phyloP scores from a whole-genome alignment of 768 basidiomycete species.

The Serendipita vermifera region DNA sequence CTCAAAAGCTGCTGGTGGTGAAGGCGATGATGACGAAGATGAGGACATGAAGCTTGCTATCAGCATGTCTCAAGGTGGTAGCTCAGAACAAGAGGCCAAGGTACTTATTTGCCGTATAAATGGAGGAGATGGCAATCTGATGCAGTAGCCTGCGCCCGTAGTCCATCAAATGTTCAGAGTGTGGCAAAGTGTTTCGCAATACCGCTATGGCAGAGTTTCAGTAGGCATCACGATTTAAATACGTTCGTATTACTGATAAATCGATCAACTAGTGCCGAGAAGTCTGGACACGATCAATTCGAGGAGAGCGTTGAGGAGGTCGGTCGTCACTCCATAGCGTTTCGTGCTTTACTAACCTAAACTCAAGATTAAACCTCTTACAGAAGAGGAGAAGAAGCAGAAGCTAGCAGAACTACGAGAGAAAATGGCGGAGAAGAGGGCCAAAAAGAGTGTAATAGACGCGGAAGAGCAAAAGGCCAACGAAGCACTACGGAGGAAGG shows the following conservation, averaged over 20 bases:
- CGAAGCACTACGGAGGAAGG: conserved; percentile 71
- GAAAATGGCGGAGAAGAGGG: conserved; percentile 72
- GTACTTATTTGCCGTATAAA: conserved; percentile 25
- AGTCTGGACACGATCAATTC: conserved; percentile 89
- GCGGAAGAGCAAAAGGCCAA: conserved; percentile 58
- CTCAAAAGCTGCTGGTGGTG: conserved; percentile 19
- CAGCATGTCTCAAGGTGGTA: conserved; percentile 28
- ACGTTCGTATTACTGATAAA: background rate
- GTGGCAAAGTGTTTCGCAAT: conserved; percentile 76
- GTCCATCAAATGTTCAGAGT: conserved; percentile 76
- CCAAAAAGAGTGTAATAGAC: conserved; percentile 57
- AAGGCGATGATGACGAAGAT: conserved; percentile 57
- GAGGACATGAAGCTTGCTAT: conserved; percentile 45
- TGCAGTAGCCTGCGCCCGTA: conserved; percentile 19
- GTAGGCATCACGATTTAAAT: background rate
- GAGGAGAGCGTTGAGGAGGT: conserved; percentile 95
- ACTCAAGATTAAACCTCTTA: conserved; percentile 74
- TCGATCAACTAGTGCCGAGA: conserved; percentile 50
- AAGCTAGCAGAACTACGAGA: conserved; percentile 65
- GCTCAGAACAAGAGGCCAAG: conserved; percentile 59
- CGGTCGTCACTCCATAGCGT: conserved; percentile 9
- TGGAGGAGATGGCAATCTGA: background rate
- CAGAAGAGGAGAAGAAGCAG: conserved; percentile 82
- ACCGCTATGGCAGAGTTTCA: conserved; percentile 84
- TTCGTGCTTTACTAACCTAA: background rate